A percentile compares a stretch with the other conserved stretches of the same genome.
phyloP scores from a whole-genome alignment of 371 early-diverging fungal species.

The Mortierella sp. region DNA sequence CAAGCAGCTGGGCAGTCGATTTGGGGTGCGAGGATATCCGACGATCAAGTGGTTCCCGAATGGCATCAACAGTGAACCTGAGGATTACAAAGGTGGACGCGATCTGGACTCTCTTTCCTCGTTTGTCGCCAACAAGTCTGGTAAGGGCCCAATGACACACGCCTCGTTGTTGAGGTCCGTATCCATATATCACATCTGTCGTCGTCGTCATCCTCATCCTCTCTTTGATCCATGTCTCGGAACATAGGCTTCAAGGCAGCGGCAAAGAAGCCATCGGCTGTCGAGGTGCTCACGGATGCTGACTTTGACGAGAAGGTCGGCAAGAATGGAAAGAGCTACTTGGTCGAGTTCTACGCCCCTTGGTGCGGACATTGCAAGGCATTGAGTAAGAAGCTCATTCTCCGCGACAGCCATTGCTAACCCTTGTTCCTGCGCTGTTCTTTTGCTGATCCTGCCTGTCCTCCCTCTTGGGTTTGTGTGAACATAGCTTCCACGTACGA shows the following conservation, averaged over 20 bases:
- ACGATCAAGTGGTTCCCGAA: slow-evolving; percentile 82
- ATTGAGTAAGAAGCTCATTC: slow-evolving; percentile 52
- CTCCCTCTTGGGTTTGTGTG: too few relatives aligned
- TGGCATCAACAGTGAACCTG: slow-evolving; percentile 70
- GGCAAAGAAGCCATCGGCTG: slow-evolving; percentile 17
- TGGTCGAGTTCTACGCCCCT: slow-evolving; percentile 86
- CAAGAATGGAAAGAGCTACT: slow-evolving; percentile 47
- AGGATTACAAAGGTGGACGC: slow-evolving; percentile 37
- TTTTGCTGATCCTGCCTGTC: too few relatives aligned
- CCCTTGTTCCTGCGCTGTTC: too few relatives aligned
- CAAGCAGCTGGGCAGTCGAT: slow-evolving; percentile 73
- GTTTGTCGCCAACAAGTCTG: not conserved
- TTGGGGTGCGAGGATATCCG: slow-evolving; percentile 76
- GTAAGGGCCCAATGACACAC: not conserved
- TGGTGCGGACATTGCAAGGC: slow-evolving; percentile 89
- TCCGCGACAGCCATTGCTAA: not conserved
- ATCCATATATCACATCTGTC: too few relatives aligned
- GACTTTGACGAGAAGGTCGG: slow-evolving; percentile 29
- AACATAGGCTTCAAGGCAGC: slow-evolving; percentile 20
- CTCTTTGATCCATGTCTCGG: too few relatives aligned
- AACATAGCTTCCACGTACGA: slow-evolving; percentile 72
- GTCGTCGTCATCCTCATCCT: too few relatives aligned
- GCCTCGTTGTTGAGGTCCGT: too few relatives aligned
- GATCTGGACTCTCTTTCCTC: not conserved
- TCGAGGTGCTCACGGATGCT: slow-evolving; percentile 26